Evolutionary conservation across 768 basidiomycete genomes (phyloP), one percentile per base, ranked within the genome.

Genomic region (Tulasnella sp.): DNA sequence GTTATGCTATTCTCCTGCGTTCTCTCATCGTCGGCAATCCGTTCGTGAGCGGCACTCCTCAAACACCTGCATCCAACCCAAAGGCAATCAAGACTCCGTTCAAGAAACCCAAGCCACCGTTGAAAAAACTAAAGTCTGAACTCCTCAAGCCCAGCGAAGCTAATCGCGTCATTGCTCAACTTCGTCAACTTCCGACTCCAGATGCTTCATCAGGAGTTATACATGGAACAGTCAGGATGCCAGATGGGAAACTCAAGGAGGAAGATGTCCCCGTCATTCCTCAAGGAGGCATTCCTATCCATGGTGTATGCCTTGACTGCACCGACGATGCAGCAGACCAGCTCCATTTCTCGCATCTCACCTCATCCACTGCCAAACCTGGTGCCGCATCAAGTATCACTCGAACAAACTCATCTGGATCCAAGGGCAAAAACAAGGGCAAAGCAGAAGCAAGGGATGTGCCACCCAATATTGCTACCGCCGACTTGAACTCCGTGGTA

Each of bases 281-380:
- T 9, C 24, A 45, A 24, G 60, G 60, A 4, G 63, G 63, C 45
- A 60, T 67, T 3, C 83, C 83, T 19, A 83, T 88, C 25, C 85
- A 80, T 58, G 86, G 83, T 0, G 84, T 87, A 19, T 88, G 82
- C 58, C 71, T 89, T 33, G 72, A 69, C 27, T 69, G 70, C 56
- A 61, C 76, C 1, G 86, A 89, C 49, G 71, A 63, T 6, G 82
- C 86, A 58, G 74, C 72, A 25, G 69, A 83, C 10, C 63, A 69
- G 22, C 67, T 72, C n/a, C 73, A 79, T 56, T 83, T 86, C 59
- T 64, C 70, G 19, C 69, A 69, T 40, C 61, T 84, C 22, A 55
- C 53, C 5, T 48, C 53, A 7, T 28, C 47, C 2, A 53, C 27
- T 37, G 45, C 45, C 8, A 49, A 44, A 3, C 44, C 55, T 8